Conservation (phyloP, 2,329 filamentous ascomycete genomes). For the Truncatella angustata region DNA sequence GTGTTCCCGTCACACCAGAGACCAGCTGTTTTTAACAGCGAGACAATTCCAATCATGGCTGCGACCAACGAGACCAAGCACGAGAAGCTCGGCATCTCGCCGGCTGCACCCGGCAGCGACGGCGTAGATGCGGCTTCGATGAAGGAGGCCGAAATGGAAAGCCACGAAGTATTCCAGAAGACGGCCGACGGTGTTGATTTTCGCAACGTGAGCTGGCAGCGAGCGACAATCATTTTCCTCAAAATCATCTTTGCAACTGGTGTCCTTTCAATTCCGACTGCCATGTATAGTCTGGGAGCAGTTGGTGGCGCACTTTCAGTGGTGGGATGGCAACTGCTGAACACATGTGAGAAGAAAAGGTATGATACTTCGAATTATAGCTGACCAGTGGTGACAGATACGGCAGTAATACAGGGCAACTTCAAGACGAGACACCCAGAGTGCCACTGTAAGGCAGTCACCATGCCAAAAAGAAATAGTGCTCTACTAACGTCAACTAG, state of each 20-base stretch:
- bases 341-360: constrained; percentile 18
- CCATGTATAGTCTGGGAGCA: constrained; percentile 23
- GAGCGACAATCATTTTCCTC: constrained; percentile 50
- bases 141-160: constrained; percentile 17
- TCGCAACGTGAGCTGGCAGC: constrained; percentile 51
- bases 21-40: neutral
- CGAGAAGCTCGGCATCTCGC: constrained; percentile 10
- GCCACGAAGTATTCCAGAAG: constrained; percentile 47
- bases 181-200: constrained; percentile 48
- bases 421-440: constrained; percentile 36
- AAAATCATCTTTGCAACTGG: constrained; percentile 36
- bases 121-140: neutral
- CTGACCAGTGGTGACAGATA: too few relatives aligned
- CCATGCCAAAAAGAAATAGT: neutral
- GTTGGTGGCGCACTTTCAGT: constrained; percentile 23
- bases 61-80: constrained; percentile 2
- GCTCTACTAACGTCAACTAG: neutral
- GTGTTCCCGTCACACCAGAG: neutral
- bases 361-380: neutral
- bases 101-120: neutral
- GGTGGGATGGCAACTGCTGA: constrained; percentile 22
- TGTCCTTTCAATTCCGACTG: constrained; percentile 24
- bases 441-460: constrained; percentile 28
- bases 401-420: constrained; percentile 36
- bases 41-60: neutral